These are phyloP conservation scores for Paraglomus occultum DNA, from an alignment of 192 early-diverging fungal species.

Conservation along the genomic window DNA sequence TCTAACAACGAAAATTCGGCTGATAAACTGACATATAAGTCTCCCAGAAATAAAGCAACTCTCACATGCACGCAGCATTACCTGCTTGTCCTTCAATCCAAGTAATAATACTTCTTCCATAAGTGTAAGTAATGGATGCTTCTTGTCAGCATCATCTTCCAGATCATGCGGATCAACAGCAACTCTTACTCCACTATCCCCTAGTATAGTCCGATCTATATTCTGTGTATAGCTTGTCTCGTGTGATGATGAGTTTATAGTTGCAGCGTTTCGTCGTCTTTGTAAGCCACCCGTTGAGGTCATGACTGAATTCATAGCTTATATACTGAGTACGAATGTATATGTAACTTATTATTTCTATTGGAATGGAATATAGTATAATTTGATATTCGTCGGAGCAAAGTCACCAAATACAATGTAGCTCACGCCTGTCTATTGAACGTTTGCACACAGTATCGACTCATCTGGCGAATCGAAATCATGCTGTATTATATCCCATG, in stretches of 20 bases:
- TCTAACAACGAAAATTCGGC: no score
- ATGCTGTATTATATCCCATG: no score
- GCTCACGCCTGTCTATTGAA: no score
- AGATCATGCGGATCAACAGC: constrained; percentile 55
- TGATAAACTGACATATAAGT: no score
- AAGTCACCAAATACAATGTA: no score
- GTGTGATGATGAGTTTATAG: constrained; percentile 30
- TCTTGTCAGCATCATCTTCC: constrained; percentile 55
- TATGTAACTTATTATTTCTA: background rate
- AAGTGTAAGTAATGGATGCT: constrained; percentile 76
- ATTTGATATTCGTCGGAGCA: no score
- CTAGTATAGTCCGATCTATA: constrained; percentile 22
- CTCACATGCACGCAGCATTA: constrained; percentile 24
- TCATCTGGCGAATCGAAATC: no score
- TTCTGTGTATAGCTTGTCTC: constrained; percentile 11
- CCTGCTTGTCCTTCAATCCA: constrained; percentile 92
- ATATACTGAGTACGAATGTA: background rate
- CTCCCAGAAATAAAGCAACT: no score
- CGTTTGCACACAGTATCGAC: no score
- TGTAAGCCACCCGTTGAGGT: constrained; percentile 39
- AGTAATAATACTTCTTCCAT: constrained; percentile 95
- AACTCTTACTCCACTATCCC: constrained; percentile 40
- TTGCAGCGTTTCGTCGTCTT: constrained; percentile 38
- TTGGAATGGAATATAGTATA: no score
- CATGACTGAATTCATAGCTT: constrained; percentile 21